Percentiles rank a stretch among this genome's conserved stretches.
These are phyloP conservation scores for Cadophora gregata DNA, from an alignment of 2,329 filamentous ascomycete genomes.

Conservation along the genomic window DNA sequence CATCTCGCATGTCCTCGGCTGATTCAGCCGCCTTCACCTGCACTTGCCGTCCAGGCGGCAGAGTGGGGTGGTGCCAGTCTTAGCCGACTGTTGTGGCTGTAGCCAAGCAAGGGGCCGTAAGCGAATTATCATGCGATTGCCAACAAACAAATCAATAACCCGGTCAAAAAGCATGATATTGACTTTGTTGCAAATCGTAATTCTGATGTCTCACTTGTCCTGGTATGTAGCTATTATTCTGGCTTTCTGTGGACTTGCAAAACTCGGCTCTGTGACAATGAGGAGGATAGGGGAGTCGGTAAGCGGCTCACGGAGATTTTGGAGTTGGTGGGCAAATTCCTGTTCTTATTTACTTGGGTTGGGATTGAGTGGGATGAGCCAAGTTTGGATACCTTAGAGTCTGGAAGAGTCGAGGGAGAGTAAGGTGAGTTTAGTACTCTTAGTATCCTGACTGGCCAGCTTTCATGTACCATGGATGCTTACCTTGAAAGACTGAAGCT, in stretches of 20 bases:
- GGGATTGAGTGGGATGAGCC: too few relatives aligned
- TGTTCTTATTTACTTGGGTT: neutral
- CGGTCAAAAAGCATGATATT: neutral
- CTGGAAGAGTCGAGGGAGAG: too few relatives aligned
- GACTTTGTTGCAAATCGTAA: constrained; percentile 10
- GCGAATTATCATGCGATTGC: neutral
- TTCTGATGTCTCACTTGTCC: neutral
- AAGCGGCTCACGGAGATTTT: too few relatives aligned
- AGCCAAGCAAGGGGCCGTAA: neutral
- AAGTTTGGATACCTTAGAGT: too few relatives aligned
- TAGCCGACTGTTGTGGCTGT: neutral
- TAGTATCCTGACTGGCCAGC: too few relatives aligned
- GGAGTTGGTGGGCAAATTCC: neutral
- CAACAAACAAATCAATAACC: constrained; percentile 10
- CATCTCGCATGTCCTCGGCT: neutral
- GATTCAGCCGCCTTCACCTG: neutral
- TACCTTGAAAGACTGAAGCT: too few relatives aligned
- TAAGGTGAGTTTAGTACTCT: too few relatives aligned
- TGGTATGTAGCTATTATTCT: neutral
- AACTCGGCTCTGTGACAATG: neutral
- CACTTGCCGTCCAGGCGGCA: neutral
- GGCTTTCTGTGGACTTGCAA: neutral
- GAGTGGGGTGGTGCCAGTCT: neutral
- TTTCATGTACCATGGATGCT: too few relatives aligned
- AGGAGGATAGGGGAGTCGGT: neutral